phyloP scores from a whole-genome alignment of 2,329 filamentous ascomycete genomes.

The Teratosphaeriaceae sp. region DNA sequence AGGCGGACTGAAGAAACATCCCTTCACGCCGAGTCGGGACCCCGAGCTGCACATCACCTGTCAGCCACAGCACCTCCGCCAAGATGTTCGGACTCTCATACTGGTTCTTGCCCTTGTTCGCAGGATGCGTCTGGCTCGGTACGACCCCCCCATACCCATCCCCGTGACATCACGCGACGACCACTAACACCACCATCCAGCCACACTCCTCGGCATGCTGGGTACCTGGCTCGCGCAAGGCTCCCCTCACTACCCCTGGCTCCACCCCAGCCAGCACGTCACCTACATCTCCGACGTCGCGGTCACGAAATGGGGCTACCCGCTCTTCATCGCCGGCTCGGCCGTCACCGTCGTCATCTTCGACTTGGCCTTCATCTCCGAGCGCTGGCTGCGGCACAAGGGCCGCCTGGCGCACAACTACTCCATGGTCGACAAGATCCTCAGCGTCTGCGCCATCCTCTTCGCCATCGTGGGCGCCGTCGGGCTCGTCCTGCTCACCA shows the following conservation, averaged over 20 bases:
- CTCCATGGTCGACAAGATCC: constrained; percentile 54
- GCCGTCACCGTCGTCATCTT: constrained; percentile 69
- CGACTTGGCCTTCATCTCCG: constrained; percentile 70
- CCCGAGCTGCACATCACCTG: no score
- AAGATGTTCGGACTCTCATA: constrained; percentile 41
- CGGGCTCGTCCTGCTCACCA: constrained; percentile 73
- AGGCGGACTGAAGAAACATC: not conserved
- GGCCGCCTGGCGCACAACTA: constrained; percentile 73
- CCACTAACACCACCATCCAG: constrained; percentile 25
- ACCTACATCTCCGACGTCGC: constrained; percentile 52
- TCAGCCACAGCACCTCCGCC: not conserved
- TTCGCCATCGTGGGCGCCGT: constrained; percentile 68
- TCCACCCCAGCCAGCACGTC: constrained; percentile 53
- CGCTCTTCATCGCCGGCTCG: constrained; percentile 69
- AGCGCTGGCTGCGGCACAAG: constrained; percentile 77
- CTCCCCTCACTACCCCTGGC: constrained; percentile 53
- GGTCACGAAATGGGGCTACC: constrained; percentile 55
- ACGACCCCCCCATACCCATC: not conserved
- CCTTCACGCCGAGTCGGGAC: not conserved
- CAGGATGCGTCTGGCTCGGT: constrained; percentile 55
- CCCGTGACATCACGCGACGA: constrained; percentile 3
- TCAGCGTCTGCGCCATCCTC: constrained; percentile 55
- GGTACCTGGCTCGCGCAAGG: constrained; percentile 61
- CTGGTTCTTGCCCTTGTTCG: constrained; percentile 63
- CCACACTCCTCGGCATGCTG: constrained; percentile 62